phyloP scores from a whole-genome alignment of 805 yeast genomes.

The Starmerella asiatica region DNA sequence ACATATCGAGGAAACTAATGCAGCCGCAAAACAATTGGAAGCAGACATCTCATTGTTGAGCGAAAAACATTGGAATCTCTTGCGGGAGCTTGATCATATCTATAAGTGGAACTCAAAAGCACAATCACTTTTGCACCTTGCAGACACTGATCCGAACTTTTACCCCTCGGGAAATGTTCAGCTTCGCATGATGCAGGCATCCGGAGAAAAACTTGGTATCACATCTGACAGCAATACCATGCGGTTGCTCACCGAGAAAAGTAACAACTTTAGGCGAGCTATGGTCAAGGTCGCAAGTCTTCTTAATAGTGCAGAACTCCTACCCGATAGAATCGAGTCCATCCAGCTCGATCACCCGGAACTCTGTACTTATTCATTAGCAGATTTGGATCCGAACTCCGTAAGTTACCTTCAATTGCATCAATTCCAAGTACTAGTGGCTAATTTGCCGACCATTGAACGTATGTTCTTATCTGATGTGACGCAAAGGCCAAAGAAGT shows the following conservation, averaged over 20 bases:
- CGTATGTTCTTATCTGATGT: conserved; percentile 5
- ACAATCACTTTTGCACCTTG: not conserved
- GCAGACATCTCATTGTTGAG: not conserved
- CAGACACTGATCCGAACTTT: not conserved
- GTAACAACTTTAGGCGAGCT: too few relatives aligned
- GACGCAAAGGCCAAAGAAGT: conserved; percentile 4
- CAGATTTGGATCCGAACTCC: too few relatives aligned
- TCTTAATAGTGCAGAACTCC: not conserved
- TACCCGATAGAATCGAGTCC: too few relatives aligned
- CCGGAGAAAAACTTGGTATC: not conserved
- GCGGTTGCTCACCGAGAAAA: not conserved
- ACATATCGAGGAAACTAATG: not conserved
- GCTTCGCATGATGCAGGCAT: not conserved
- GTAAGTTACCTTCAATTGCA: not conserved
- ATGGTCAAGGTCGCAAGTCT: too few relatives aligned
- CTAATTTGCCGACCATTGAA: not conserved
- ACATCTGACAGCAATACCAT: not conserved
- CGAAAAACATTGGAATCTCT: not conserved
- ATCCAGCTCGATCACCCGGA: not conserved
- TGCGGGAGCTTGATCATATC: not conserved
- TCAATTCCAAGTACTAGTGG: conserved; percentile 1
- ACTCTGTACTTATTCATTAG: not conserved
- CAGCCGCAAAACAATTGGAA: not conserved
- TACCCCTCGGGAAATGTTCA: not conserved
- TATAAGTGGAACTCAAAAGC: not conserved